A percentile compares a stretch with the other conserved stretches of the same genome.
Conservation (phyloP, 2,329 filamentous ascomycete genomes). For the Pseudonectria buxi region DNA sequence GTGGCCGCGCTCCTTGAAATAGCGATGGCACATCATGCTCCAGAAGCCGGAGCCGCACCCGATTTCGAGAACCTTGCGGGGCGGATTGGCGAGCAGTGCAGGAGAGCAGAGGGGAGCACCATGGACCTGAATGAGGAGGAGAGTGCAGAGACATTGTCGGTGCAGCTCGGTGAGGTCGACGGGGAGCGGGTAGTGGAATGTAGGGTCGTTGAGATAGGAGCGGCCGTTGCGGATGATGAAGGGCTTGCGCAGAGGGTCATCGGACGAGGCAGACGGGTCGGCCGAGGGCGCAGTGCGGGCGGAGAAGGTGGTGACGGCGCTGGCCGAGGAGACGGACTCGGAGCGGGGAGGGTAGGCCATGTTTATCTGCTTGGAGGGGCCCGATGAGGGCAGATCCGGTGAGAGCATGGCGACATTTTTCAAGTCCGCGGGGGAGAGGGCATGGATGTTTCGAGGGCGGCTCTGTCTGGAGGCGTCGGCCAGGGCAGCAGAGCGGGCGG, state of each 20-base stretch:
- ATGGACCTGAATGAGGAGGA: slow-evolving; percentile 75
- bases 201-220: slow-evolving; percentile 70
- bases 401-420: slow-evolving; percentile 34
- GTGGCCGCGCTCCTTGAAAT: slow-evolving; percentile 64
- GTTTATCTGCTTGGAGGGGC: slow-evolving; percentile 27
- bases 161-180: slow-evolving; percentile 83
- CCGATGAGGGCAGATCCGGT: slow-evolving; percentile 22
- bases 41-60: slow-evolving; percentile 85
- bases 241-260: slow-evolving; percentile 40
- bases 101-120: slow-evolving; percentile 73
- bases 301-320: slow-evolving; percentile 36
- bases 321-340: slow-evolving; percentile 42
- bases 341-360: slow-evolving; percentile 30
- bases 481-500: too few species aligned
- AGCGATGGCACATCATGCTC: slow-evolving; percentile 81
- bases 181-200: slow-evolving; percentile 74
- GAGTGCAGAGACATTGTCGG: slow-evolving; percentile 75
- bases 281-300: slow-evolving; percentile 42
- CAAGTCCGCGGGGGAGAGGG: slow-evolving; percentile 17
- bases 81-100: slow-evolving; percentile 57
- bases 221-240: slow-evolving; percentile 72
- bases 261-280: slow-evolving; percentile 39
- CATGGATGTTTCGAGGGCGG: slow-evolving; percentile 14
- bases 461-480: neutral
- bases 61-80: slow-evolving; percentile 73